These are phyloP conservation scores for Syzygium oleosum DNA, from an alignment of 345 rosid species.

Conservation along the genomic window DNA sequence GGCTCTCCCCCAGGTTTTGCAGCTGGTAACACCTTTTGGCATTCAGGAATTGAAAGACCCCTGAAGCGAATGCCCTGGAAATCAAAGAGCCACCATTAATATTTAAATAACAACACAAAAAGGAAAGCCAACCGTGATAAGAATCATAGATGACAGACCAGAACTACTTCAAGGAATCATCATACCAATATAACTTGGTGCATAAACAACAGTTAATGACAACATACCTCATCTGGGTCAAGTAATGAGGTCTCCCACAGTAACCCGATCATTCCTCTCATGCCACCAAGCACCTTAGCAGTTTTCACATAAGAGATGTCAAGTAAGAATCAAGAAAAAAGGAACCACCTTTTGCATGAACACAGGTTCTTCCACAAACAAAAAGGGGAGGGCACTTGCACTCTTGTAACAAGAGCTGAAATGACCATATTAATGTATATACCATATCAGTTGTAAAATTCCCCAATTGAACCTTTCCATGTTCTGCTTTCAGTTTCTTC, in stretches of 20 bases:
- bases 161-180: neutral
- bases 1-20: slow-evolving; percentile 93
- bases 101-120: neutral
- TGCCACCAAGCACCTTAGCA: slow-evolving; percentile 84
- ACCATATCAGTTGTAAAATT: slow-evolving; percentile 95
- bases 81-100: slow-evolving; percentile 4
- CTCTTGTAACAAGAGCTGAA: neutral
- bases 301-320: neutral
- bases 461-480: slow-evolving; percentile 90
- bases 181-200: neutral
- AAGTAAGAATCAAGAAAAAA: neutral
- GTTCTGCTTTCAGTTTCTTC: slow-evolving; percentile 74
- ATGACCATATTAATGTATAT: slow-evolving; percentile 1
- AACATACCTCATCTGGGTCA: slow-evolving; percentile 83
- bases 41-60: slow-evolving; percentile 93
- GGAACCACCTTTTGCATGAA: neutral
- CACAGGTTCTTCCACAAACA: neutral
- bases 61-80: slow-evolving; percentile 91
- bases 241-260: slow-evolving; percentile 98
- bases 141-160: neutral
- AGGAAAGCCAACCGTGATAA: neutral
- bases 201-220: neutral
- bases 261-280: slow-evolving; percentile 99
- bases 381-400: neutral
- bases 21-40: slow-evolving; percentile 86